phyloP scores from a whole-genome alignment of 1,139 yeast genomes.

The Taphrina pruni region DNA sequence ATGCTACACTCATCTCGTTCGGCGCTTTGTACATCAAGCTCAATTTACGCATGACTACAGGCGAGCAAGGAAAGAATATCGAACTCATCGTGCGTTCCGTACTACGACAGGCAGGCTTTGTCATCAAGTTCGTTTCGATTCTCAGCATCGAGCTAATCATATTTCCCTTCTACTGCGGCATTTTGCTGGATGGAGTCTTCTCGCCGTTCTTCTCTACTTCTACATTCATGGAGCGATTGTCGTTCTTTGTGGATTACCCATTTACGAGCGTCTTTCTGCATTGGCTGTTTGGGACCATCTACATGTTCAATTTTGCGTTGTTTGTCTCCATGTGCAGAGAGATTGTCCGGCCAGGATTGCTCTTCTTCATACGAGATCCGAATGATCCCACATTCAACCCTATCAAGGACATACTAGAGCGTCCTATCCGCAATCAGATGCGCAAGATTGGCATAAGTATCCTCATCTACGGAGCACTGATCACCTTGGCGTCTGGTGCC shows the following conservation, averaged over 20 bases:
- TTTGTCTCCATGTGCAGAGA: slow-evolving; percentile 84
- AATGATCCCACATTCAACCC: slow-evolving; percentile 90
- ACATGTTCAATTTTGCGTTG: slow-evolving; percentile 85
- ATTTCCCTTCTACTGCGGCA: slow-evolving; percentile 88
- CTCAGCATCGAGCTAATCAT: slow-evolving; percentile 79
- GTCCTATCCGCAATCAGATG: slow-evolving; percentile 73
- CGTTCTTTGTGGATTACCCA: slow-evolving; percentile 48
- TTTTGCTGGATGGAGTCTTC: slow-evolving; percentile 63
- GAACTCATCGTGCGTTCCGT: slow-evolving; percentile 45
- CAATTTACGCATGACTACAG: slow-evolving; percentile 31
- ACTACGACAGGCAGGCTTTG: slow-evolving; percentile 55
- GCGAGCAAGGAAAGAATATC: slow-evolving; percentile 42
- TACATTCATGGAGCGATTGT: slow-evolving; percentile 40
- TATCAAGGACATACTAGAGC: slow-evolving; percentile 84
- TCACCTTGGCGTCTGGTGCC: slow-evolving; percentile 75
- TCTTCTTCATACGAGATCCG: slow-evolving; percentile 89
- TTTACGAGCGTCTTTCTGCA: slow-evolving; percentile 52
- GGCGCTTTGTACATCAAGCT: slow-evolving; percentile 45
- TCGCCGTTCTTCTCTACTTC: slow-evolving; percentile 31
- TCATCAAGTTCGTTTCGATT: slow-evolving; percentile 70
- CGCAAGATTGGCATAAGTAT: slow-evolving; percentile 77
- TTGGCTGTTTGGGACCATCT: slow-evolving; percentile 81
- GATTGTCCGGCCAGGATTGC: slow-evolving; percentile 83
- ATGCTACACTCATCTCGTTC: slow-evolving; percentile 40
- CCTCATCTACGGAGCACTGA: slow-evolving; percentile 73